Conservation (phyloP, 345 rosid genomes). For the Ricinus communis region DNA sequence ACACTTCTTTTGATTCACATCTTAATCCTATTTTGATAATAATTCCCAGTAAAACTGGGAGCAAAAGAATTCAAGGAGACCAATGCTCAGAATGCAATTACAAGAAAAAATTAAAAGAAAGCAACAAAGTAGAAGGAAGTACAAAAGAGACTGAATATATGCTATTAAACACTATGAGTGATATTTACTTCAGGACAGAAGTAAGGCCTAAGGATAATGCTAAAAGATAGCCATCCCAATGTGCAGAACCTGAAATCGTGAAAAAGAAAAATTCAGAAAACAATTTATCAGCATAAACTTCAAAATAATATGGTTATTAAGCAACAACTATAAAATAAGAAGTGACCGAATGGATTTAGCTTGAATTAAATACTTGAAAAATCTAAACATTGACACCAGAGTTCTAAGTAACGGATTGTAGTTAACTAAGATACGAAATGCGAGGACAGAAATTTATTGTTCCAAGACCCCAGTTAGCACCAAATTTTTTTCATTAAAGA, state of each 20-base stretch:
- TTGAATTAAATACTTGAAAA: background rate
- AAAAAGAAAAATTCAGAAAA: too few relatives aligned
- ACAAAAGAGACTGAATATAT: background rate
- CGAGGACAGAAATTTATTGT: background rate
- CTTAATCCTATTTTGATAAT: background rate
- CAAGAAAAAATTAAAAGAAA: background rate
- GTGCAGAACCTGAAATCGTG: conserved; percentile 66
- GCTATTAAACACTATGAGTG: background rate
- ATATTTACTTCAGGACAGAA: conserved; percentile 68
- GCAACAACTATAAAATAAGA: background rate
- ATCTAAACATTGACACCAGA: background rate
- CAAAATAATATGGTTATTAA: background rate
- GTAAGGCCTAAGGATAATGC: conserved; percentile 70
- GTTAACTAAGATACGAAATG: conserved; percentile 4
- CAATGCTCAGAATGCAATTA: background rate
- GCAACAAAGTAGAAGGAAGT: background rate
- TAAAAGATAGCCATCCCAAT: conserved; percentile 57
- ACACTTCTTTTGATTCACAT: background rate
- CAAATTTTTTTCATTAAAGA: background rate
- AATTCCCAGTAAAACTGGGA: background rate
- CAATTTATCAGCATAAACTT: background rate
- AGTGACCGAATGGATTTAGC: background rate
- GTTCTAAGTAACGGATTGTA: background rate
- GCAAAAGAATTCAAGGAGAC: background rate
- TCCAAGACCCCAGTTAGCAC: background rate